Percentiles rank a stretch among this genome's conserved stretches.
Evolutionary conservation across 2,329 filamentous ascomycete genomes (phyloP).

Genomic region (Tolypocladium tropicale): DNA sequence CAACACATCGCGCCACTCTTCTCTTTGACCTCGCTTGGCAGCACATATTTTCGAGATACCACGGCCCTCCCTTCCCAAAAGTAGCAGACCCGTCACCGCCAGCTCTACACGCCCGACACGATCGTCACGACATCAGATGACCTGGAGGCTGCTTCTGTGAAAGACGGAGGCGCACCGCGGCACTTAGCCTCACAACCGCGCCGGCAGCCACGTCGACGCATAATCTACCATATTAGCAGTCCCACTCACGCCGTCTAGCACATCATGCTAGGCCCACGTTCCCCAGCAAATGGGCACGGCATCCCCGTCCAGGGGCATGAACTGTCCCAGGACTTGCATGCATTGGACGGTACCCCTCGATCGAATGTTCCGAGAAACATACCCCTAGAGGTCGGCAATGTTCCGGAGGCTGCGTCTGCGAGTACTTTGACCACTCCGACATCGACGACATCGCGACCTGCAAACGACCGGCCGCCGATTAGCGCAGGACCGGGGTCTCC

Average conservation of each 20-base stretch:
- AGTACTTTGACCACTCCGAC: not conserved
- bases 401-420: not conserved
- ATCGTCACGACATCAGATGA: not conserved
- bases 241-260: not conserved
- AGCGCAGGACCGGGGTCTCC: not conserved
- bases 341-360: not conserved
- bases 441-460: not conserved
- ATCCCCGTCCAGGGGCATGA: slow-evolving; percentile 5
- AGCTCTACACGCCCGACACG: not conserved
- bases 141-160: not conserved
- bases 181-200: not conserved
- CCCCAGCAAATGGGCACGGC: not conserved
- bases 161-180: not conserved
- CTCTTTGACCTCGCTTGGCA: not conserved
- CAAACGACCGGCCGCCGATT: not conserved
- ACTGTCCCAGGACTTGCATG: not conserved
- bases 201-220: not conserved
- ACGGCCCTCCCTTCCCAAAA: not conserved
- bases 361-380: not conserved
- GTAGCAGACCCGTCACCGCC: not conserved
- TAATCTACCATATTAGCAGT: not conserved
- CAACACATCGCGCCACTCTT: not conserved
- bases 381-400: not conserved
- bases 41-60: not conserved
- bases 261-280: slow-evolving; percentile 14